Percentiles rank a stretch among this genome's conserved stretches.
phyloP scores from a whole-genome alignment of 257 asterid genomes.

The Solanum peruvianum region DNA sequence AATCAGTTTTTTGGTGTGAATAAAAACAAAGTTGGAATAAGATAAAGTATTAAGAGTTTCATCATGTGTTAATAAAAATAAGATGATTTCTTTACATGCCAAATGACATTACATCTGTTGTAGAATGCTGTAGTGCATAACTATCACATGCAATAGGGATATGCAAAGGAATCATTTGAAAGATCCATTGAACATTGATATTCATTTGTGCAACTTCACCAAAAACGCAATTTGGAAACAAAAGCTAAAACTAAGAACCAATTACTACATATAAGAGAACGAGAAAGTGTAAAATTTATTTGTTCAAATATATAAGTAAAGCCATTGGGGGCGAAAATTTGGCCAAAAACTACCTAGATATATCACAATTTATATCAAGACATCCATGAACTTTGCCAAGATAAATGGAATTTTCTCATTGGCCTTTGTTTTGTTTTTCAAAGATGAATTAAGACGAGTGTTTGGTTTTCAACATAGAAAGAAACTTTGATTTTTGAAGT shows the following conservation, averaged over 20 bases:
- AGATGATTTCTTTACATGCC: no score
- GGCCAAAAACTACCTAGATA: background rate
- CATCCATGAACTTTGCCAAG: slow-evolving; percentile 1
- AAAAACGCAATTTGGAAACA: background rate
- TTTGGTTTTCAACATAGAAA: slow-evolving; percentile 24
- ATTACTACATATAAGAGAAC: background rate
- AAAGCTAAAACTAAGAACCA: background rate
- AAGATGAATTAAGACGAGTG: background rate
- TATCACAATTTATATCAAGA: background rate
- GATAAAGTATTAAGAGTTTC: no score
- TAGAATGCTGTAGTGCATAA: no score
- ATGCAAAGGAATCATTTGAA: background rate
- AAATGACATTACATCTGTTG: no score
- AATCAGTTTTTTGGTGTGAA: no score
- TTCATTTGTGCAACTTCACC: background rate
- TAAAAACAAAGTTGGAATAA: no score
- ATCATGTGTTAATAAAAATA: no score
- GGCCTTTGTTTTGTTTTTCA: background rate
- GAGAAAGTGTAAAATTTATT: background rate
- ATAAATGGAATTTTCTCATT: background rate
- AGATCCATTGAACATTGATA: background rate
- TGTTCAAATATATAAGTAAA: background rate
- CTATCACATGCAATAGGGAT: no score
- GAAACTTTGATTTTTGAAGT: slow-evolving; percentile 20
- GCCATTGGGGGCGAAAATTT: background rate